Base-by-base conservation (phyloP, 108 stramenopile genomes). In the Skeletonema grethae region DNA sequence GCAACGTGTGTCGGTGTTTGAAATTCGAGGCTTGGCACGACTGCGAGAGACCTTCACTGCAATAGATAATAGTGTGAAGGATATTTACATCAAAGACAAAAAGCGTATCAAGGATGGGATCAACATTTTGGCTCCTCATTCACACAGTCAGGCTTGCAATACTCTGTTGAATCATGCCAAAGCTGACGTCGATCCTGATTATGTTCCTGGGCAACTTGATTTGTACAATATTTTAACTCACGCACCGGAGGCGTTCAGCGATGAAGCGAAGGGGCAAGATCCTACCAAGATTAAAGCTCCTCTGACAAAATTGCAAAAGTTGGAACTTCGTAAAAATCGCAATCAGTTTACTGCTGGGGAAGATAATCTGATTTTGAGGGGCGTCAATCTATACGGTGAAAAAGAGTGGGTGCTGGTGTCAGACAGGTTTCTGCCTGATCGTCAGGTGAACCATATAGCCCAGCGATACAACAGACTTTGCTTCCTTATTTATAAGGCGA, bases 381-480 rank as follows among this genome's bases (percentile, higher is more conserved):
- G 84, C 25, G 86, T 84, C 61, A 87, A 86, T 62, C 65, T 95
- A 16, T 95, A 91, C 57, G 94, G 94, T 13, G 94, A 95, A 61
- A 95, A 95, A 35, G 91, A 95, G 74, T 95, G 94, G 94, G 76
- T 90, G 41, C 65, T 92, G 56, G 88, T 95, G 38, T 86, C 87
- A 3, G 91, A 95, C 76, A 82, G 94, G 12, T 95, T 88, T 43
- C 68, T 95, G 24, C 94, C 94, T 7, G 91, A 95, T 61, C 76
- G 94, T 28, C 78, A 84, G 9, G 73, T 89, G 29, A 91, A 88
- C 68, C 69, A 81, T 8, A 92, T 95, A 59, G 88, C 91, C 6
- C 91, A 91, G 66, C 79, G 94, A 50, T 95, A 95, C 75, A 83
- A 85, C 25, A 87, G 89, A 56, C 83, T 95, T 6, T 89, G 87